Evolutionary conservation across 352 stramenopile genomes (phyloP), one percentile per base, ranked within the genome.

Genomic region (Phytophthora quininea): DNA sequence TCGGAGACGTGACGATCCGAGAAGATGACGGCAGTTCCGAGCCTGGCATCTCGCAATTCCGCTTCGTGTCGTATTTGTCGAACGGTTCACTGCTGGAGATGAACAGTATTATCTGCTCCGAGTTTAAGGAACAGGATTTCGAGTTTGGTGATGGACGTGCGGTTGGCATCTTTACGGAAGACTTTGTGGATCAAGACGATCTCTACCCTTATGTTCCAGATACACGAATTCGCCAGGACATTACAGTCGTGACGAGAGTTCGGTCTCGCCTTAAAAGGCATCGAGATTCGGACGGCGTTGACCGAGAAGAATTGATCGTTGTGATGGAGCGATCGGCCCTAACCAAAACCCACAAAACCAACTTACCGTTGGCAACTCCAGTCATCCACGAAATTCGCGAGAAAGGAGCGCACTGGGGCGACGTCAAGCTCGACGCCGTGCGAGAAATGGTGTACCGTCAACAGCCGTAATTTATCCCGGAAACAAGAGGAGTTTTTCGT

Each of bases 21-120:
- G 78, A 87, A 57, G 76, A 87, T 38, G 76, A 82, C 47, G 67
- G 76, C n/a, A 84, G 63, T 43, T 76, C 66, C 9, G 66, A 79
- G n/a, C 47, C 60, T 24, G 71, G 65, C 14, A 69, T 82, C 7
- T 62, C 73, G 2, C 79, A 88, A 35, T 74, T 74, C 24, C 78
- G 77, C 1, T 74, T 88, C 5, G 60, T 83, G 0, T 73, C 76
- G 37, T 71, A 62, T 4, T 62, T 74, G 4, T 50, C 62, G 0
- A 65, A 62, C 6, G 71, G 68, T 0, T 56, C 77, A 3, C 52
- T 68, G 12, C 59, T 81, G 1, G 76, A 76, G 30, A 74, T 72
- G 42, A 87, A 82, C 56, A 68, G 35, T 2, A 65, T 77, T 38
- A 67, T 71, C 30, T 84, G 69, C 48, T 62, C 55, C 2, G 62